Conservation (phyloP, 2,329 filamentous ascomycete species). For the Thelonectria olida region DNA sequence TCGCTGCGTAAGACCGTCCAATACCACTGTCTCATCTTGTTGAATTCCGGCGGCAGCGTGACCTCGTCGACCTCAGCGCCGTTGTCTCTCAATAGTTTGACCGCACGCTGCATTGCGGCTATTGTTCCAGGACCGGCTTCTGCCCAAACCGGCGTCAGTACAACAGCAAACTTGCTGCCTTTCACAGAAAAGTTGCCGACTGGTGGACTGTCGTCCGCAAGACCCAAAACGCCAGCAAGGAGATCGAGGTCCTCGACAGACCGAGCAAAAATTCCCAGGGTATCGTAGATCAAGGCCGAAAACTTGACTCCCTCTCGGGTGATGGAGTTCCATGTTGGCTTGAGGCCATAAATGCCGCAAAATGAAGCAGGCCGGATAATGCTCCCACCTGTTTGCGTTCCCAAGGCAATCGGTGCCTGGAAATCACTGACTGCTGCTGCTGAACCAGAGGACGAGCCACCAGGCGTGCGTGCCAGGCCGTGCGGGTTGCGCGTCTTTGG, state of each 20-base stretch:
- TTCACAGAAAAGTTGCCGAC: slow-evolving; percentile 46
- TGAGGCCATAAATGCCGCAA: slow-evolving; percentile 71
- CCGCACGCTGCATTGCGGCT: slow-evolving; percentile 53
- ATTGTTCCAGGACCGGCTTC: slow-evolving; percentile 55
- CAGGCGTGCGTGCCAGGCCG: slow-evolving; percentile 69
- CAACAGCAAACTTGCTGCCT: slow-evolving; percentile 63
- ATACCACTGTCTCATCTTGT: slow-evolving; percentile 61
- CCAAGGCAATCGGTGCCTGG: slow-evolving; percentile 68
- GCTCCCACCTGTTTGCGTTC: slow-evolving; percentile 73
- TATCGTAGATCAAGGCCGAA: slow-evolving; percentile 68
- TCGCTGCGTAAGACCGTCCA: slow-evolving; percentile 59
- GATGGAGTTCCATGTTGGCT: slow-evolving; percentile 72
- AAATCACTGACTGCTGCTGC: slow-evolving; percentile 72
- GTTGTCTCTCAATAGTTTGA: slow-evolving; percentile 49
- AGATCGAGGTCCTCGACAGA: slow-evolving; percentile 66
- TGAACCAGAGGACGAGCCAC: slow-evolving; percentile 74
- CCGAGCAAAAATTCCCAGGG: slow-evolving; percentile 68
- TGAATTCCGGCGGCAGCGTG: slow-evolving; percentile 59
- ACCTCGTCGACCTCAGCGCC: slow-evolving; percentile 68
- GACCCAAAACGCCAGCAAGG: slow-evolving; percentile 60
- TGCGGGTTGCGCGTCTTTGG: slow-evolving; percentile 69
- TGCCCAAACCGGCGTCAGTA: slow-evolving; percentile 62
- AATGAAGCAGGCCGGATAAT: slow-evolving; percentile 71
- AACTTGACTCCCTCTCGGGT: slow-evolving; percentile 69
- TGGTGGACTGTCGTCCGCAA: slow-evolving; percentile 59